Conservation (phyloP, 495 filamentous ascomycete genomes). For the Lasiosphaeris hirsuta region DNA sequence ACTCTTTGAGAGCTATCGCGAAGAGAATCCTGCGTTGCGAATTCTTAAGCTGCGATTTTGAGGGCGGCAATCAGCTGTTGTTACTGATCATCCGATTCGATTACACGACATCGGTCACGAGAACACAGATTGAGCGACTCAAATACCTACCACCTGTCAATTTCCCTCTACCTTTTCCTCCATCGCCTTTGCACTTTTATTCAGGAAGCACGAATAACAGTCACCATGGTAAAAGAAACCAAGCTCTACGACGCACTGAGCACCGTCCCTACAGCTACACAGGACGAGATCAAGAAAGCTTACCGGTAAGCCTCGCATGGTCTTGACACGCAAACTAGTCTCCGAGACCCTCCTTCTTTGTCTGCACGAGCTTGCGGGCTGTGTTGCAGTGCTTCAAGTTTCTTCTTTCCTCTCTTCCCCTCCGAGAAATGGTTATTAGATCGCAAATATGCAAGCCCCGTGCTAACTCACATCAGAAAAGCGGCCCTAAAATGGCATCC, state of each 20-base stretch:
- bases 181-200: neutral
- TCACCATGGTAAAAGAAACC: constrained; percentile 78
- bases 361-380: neutral
- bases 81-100: constrained; percentile 8
- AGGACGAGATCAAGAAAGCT: constrained; percentile 96
- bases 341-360: neutral
- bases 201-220: constrained; percentile 1
- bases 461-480: constrained; percentile 55
- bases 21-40: neutral
- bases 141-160: neutral
- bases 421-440: neutral
- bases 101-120: neutral
- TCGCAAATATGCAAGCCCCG: neutral
- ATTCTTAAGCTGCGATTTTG: neutral
- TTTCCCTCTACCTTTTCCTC: neutral
- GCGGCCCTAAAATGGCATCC: constrained; percentile 89
- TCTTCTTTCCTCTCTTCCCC: neutral
- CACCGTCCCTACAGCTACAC: constrained; percentile 72
- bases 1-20: constrained; percentile 8
- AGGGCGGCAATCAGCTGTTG: constrained; percentile 1
- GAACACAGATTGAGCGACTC: neutral
- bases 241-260: constrained; percentile 78
- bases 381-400: neutral
- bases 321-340: neutral
- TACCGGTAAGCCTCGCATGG: constrained; percentile 62